These are phyloP conservation scores for Hymenoscyphus infarciens DNA, from an alignment of 2,329 filamentous ascomycete species.

Conservation along the genomic window DNA sequence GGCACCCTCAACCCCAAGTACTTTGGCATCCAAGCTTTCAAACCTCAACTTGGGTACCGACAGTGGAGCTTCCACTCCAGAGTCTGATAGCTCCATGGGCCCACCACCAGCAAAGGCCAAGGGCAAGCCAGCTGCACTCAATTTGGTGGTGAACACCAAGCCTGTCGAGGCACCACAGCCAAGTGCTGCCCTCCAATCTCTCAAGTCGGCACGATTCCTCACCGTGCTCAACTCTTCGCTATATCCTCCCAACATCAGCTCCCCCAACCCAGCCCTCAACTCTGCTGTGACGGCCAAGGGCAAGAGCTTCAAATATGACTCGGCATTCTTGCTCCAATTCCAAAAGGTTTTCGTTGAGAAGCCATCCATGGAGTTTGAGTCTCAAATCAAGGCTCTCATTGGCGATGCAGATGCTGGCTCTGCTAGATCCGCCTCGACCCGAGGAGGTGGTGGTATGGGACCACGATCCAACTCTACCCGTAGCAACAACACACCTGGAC, in stretches of 20 bases:
- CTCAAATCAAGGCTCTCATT: constrained; percentile 81
- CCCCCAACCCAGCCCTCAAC: constrained; percentile 90
- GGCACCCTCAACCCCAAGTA: constrained; percentile 31
- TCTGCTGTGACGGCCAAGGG: constrained; percentile 73
- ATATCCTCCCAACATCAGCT: constrained; percentile 80
- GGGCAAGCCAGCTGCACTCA: constrained; percentile 73
- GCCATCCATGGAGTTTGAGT: constrained; percentile 88
- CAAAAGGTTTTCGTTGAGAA: constrained; percentile 95
- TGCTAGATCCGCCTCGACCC: constrained; percentile 57
- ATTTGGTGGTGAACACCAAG: constrained; percentile 82
- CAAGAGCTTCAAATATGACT: constrained; percentile 89
- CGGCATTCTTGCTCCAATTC: constrained; percentile 93
- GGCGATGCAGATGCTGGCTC: constrained; percentile 70
- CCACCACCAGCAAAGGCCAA: constrained; percentile 48
- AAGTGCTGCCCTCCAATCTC: constrained; percentile 86
- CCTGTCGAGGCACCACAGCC: constrained; percentile 87
- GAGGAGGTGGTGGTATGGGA: constrained; percentile 50
- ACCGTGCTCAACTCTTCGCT: constrained; percentile 72
- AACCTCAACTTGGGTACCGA: constrained; percentile 47
- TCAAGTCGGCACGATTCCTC: constrained; percentile 88
- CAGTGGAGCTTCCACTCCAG: constrained; percentile 40
- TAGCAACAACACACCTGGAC: constrained; percentile 47
- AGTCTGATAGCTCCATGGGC: constrained; percentile 44
- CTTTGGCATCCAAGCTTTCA: constrained; percentile 45
- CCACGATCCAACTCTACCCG: constrained; percentile 50